A percentile compares a stretch with the other conserved stretches of the same genome.
Evolutionary conservation across 495 filamentous ascomycete genomes (phyloP).

Genomic region (Astrocystis sublimbata): DNA sequence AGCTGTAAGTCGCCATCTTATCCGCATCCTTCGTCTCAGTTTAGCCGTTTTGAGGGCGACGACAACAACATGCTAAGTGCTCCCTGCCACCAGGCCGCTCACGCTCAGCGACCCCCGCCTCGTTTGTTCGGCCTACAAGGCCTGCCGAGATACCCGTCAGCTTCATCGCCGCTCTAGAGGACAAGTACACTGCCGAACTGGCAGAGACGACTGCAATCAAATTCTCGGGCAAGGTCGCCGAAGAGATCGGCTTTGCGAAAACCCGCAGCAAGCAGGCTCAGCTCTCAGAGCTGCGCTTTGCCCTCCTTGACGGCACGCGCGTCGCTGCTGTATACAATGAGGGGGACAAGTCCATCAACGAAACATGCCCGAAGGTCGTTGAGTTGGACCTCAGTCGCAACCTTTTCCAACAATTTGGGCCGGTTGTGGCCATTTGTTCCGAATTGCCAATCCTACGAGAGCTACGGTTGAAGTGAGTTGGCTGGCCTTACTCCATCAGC

Average conservation of each 20-base stretch:
- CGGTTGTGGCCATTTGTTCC: conserved; percentile 68
- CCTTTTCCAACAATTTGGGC: conserved; percentile 65
- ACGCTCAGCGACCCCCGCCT: conserved; percentile 67
- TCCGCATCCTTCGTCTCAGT: too few relatives aligned
- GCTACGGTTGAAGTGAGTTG: conserved; percentile 69
- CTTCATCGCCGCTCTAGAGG: conserved; percentile 76
- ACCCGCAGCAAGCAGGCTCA: conserved; percentile 76
- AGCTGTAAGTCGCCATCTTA: conserved; percentile 59
- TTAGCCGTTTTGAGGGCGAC: background rate
- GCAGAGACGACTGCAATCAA: conserved; percentile 53
- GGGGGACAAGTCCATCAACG: conserved; percentile 40
- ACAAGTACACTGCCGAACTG: conserved; percentile 75
- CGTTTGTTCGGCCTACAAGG: conserved; percentile 81
- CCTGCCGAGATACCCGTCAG: conserved; percentile 62
- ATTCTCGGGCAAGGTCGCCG: conserved; percentile 81
- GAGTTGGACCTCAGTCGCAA: conserved; percentile 89
- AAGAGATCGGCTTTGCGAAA: conserved; percentile 97
- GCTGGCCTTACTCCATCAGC: conserved; percentile 5
- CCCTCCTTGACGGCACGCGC: conserved; percentile 74
- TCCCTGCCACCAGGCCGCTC: conserved; percentile 59
- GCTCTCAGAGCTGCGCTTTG: conserved; percentile 73
- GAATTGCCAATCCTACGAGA: conserved; percentile 61
- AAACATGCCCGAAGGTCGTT: conserved; percentile 63
- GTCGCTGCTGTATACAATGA: conserved; percentile 48
- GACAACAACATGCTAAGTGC: background rate